Percentiles rank a stretch among this genome's conserved stretches.
Conservation (phyloP, 306 rosid genomes). For the Dryas octopetala region DNA sequence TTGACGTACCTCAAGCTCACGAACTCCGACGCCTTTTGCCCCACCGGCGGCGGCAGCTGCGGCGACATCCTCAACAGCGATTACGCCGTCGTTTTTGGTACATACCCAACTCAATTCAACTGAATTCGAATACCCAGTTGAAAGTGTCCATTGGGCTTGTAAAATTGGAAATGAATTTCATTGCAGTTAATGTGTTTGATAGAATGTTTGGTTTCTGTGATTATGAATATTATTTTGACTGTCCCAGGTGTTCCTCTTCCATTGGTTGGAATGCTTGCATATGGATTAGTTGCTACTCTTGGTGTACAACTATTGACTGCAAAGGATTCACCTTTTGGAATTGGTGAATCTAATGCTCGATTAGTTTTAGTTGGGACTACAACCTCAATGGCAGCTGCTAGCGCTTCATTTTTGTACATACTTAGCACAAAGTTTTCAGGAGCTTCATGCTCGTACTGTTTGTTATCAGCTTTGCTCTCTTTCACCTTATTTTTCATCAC, state of each 20-base stretch:
- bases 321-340: slow-evolving; percentile 57
- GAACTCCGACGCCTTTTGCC: slow-evolving; percentile 65
- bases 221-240: slow-evolving; percentile 35
- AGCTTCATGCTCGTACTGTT: slow-evolving; percentile 70
- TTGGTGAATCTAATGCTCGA: slow-evolving; percentile 50
- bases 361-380: slow-evolving; percentile 56
- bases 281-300: slow-evolving; percentile 61
- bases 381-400: slow-evolving; percentile 87
- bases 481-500: slow-evolving; percentile 62
- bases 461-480: slow-evolving; percentile 70
- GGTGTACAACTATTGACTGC: slow-evolving; percentile 50
- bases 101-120: background rate
- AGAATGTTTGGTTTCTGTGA: background rate
- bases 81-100: slow-evolving; percentile 81
- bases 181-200: background rate
- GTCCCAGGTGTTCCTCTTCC: slow-evolving; percentile 85
- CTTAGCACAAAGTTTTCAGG: slow-evolving; percentile 58
- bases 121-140: background rate
- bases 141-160: background rate
- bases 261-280: slow-evolving; percentile 69
- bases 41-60: slow-evolving; percentile 59
- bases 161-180: background rate
- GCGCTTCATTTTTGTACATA: slow-evolving; percentile 77
- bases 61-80: slow-evolving; percentile 68
- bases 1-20: slow-evolving; percentile 76